A percentile compares a stretch with the other conserved stretches of the same genome.
These are phyloP conservation scores for Thielaviopsis ethacetica DNA, from an alignment of 2,329 filamentous ascomycete species.

Conservation along the genomic window DNA sequence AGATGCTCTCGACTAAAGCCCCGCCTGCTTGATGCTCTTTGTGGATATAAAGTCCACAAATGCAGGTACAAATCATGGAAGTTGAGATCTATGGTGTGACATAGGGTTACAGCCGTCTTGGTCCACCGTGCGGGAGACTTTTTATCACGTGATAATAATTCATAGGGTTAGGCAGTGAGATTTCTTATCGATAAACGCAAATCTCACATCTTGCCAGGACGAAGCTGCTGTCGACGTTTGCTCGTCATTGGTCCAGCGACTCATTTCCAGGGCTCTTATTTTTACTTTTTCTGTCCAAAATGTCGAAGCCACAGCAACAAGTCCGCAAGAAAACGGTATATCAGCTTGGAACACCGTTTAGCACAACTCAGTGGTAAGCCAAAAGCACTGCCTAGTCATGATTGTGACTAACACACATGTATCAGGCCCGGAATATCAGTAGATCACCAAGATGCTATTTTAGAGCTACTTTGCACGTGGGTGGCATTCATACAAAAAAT, in stretches of 20 bases:
- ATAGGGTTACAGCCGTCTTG: not conserved
- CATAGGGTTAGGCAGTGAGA: not conserved
- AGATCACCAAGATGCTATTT: conserved; percentile 44
- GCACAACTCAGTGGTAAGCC: conserved; percentile 39
- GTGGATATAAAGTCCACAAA: not conserved
- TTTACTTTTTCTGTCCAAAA: not conserved
- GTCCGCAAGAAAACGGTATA: conserved; percentile 41
- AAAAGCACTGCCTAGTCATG: not conserved
- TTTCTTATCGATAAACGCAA: not conserved
- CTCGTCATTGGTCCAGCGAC: too few relatives aligned
- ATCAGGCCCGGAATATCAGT: conserved; percentile 42
- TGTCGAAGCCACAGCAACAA: conserved; percentile 3
- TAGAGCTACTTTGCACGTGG: conserved; percentile 53
- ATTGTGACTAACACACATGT: not conserved
- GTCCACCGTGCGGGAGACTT: not conserved
- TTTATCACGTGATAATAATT: not conserved
- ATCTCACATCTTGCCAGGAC: not conserved
- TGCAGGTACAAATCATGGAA: not conserved
- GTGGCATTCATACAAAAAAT: not conserved
- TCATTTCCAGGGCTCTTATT: not conserved
- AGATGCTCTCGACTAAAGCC: not conserved
- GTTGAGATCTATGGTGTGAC: not conserved
- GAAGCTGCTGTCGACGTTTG: not conserved
- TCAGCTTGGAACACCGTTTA: conserved; percentile 50
- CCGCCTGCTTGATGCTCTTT: not conserved